These are phyloP conservation scores for Ceratocystis huliohia DNA, from an alignment of 2,329 filamentous ascomycete species.

Conservation along the genomic window DNA sequence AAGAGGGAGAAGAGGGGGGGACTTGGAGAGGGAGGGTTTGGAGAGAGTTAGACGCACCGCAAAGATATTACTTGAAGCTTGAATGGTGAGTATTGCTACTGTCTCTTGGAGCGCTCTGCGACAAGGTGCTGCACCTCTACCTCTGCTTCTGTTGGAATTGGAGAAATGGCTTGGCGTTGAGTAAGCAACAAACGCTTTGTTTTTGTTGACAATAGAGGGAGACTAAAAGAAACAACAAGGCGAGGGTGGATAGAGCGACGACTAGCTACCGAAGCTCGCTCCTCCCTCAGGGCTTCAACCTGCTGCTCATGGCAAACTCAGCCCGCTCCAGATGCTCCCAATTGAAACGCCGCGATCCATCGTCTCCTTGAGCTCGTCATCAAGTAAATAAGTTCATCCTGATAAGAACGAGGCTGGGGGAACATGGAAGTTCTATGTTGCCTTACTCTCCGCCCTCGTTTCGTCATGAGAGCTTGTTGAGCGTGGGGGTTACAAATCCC, in stretches of 20 bases:
- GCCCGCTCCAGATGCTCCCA: too few relatives aligned
- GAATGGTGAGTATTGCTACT: too few relatives aligned
- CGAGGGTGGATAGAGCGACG: not conserved
- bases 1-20: not conserved
- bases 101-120: too few relatives aligned
- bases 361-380: too few relatives aligned
- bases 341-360: not conserved
- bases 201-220: not conserved
- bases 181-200: slow-evolving; percentile 7
- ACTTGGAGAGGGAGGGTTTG: not conserved
- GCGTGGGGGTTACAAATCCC: not conserved
- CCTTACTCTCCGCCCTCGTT: not conserved
- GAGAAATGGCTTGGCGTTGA: slow-evolving; percentile 7
- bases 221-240: not conserved
- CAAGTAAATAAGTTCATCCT: not conserved
- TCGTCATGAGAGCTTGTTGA: not conserved
- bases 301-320: too few relatives aligned
- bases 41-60: not conserved
- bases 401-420: not conserved
- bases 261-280: not conserved
- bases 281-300: too few relatives aligned
- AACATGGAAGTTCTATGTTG: not conserved
- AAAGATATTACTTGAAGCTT: not conserved
- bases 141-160: not conserved
- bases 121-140: too few relatives aligned